Evolutionary conservation across 352 stramenopile genomes (phyloP), one percentile per base, ranked within the genome.

Genomic region (Globisporangium echinulatum): DNA sequence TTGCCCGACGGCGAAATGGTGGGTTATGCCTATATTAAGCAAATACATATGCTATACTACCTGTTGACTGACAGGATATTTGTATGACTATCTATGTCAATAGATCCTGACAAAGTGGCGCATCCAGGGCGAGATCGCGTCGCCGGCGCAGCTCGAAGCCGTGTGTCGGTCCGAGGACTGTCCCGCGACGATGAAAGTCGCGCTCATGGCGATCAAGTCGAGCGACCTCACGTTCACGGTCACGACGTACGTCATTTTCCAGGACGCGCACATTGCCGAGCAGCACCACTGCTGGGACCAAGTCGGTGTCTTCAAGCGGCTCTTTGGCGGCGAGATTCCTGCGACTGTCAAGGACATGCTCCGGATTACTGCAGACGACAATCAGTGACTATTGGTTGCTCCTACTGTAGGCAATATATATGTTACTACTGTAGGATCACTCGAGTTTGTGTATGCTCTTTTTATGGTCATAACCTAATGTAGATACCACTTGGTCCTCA

Each of bases 221-320:
- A 87, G 78, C 42, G 79, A 92, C 58, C 59, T 92, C 56, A 90
- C 82, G 48, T 92, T 92, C 67, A 92, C 82, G 10, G 82, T 92
- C 68, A 92, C 82, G 11, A 87, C 82, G 57, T 92, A 89, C 64
- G 77, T 90, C 44, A 86, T 92, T 56, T 92, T 92, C 62, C 72
- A 92, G 59, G 77, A 88, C 38, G 50, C 75, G 36, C 74, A 63
- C 3, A 90, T 92, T 58, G 78, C 76, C 11, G 76, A 88, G 65
- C 82, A 92, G 61, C 77, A 90, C 67, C 82, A 92, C 63, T 84
- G 79, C 67, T 92, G 82, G 82, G 82, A 92, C 67, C 82, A 92
- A 59, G 79, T 90, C 15, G 77, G 82, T 47, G 79, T 92, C 11
- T 90, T 92, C 64, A 92, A 92, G 65, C 68, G 82, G 40, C 72